Evolutionary conservation across 2,329 filamentous ascomycete species (phyloP).

Genomic region (Incumbomyces lentus): DNA sequence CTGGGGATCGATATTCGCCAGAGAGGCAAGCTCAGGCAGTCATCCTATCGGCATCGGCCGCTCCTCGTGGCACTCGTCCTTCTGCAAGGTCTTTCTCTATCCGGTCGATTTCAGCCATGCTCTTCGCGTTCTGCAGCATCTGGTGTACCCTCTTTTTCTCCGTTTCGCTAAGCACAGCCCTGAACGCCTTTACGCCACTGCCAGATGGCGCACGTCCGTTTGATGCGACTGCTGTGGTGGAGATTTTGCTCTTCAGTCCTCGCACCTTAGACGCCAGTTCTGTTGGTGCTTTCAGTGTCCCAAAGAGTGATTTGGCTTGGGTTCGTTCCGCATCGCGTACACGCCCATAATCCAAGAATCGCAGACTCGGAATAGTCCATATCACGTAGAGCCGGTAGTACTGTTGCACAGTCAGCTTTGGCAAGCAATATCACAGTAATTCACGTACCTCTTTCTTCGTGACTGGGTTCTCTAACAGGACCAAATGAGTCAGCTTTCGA

Average conservation of each 20-base stretch:
- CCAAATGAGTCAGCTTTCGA: slow-evolving; percentile 63
- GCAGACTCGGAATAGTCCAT: slow-evolving; percentile 72
- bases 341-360: slow-evolving; percentile 87
- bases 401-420: slow-evolving; percentile 36
- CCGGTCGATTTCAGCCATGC: slow-evolving; percentile 76
- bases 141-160: slow-evolving; percentile 80
- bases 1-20: no score
- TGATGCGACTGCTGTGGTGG: slow-evolving; percentile 44
- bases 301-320: slow-evolving; percentile 71
- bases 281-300: slow-evolving; percentile 65
- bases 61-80: slow-evolving; percentile 67
- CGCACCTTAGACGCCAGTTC: slow-evolving; percentile 75
- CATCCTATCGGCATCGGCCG: slow-evolving; percentile 28
- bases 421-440: not conserved
- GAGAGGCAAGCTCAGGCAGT: slow-evolving; percentile 10
- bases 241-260: slow-evolving; percentile 68
- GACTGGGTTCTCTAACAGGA: slow-evolving; percentile 78
- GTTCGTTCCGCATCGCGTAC: slow-evolving; percentile 77
- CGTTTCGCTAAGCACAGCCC: slow-evolving; percentile 74
- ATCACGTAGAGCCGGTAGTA: slow-evolving; percentile 88
- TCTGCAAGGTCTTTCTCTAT: slow-evolving; percentile 89
- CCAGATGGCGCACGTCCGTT: slow-evolving; percentile 32
- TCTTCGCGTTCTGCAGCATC: slow-evolving; percentile 79
- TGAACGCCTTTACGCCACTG: slow-evolving; percentile 52
- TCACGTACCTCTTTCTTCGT: slow-evolving; percentile 74